These are phyloP conservation scores for Tuber borchii DNA, from an alignment of 495 filamentous ascomycete species.

Conservation along the genomic window DNA sequence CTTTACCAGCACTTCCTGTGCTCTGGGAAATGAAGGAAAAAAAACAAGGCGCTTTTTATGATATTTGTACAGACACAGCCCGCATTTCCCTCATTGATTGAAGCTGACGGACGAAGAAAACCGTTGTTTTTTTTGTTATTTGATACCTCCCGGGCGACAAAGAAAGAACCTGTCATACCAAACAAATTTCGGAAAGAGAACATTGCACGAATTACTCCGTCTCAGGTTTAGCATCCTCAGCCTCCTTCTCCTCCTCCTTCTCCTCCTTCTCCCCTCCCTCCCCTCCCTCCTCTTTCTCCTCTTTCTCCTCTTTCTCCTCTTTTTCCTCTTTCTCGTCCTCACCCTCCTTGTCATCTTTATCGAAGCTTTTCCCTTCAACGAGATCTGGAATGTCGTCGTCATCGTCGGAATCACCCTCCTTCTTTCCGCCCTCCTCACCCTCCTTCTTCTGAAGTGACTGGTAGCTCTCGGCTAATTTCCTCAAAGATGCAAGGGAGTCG, in stretches of 20 bases:
- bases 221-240: constrained; percentile 10
- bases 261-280: not conserved
- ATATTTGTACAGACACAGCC: constrained; percentile 1
- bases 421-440: constrained; percentile 59
- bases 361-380: constrained; percentile 93
- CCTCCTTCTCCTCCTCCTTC: constrained; percentile 12
- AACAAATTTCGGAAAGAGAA: not conserved
- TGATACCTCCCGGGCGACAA: not conserved
- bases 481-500: constrained; percentile 92
- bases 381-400: constrained; percentile 81
- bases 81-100: not conserved
- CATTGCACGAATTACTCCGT: not conserved
- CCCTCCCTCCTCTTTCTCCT: constrained; percentile 6
- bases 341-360: constrained; percentile 56
- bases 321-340: constrained; percentile 1
- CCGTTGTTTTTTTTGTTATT: not conserved
- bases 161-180: not conserved
- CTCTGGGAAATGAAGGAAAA: not conserved
- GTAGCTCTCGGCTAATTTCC: constrained; percentile 98
- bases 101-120: not conserved
- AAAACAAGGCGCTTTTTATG: not conserved
- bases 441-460: constrained; percentile 98
- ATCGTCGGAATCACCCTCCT: constrained; percentile 70
- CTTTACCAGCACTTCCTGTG: not conserved
- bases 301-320: constrained; percentile 12